Percentiles rank a stretch among this genome's conserved stretches.
Evolutionary conservation across 352 stramenopile genomes (phyloP).

Genomic region (Globisporangium paddicum): DNA sequence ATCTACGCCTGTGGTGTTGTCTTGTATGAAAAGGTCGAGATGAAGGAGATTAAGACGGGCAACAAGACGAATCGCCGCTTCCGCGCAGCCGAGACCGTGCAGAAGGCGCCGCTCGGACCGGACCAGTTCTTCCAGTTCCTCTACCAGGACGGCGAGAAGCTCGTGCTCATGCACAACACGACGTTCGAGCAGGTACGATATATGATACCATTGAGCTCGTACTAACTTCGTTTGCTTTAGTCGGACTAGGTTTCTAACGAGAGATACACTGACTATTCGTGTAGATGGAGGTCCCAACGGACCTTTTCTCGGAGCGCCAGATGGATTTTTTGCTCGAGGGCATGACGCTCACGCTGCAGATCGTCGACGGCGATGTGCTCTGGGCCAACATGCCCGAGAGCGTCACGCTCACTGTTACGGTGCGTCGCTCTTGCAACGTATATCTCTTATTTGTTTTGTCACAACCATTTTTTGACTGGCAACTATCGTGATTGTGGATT

Average conservation of each 20-base stretch:
- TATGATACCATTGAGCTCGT: too few species aligned
- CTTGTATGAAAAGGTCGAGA: constrained; percentile 37
- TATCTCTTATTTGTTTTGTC: not conserved
- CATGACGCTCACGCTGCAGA: constrained; percentile 80
- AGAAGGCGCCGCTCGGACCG: constrained; percentile 67
- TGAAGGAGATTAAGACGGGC: constrained; percentile 87
- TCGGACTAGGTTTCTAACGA: too few species aligned
- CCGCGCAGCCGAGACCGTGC: constrained; percentile 71
- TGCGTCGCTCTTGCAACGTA: constrained; percentile 13
- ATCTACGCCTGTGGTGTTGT: not conserved
- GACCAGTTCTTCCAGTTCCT: constrained; percentile 82
- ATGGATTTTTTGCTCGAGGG: constrained; percentile 75
- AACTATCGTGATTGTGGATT: not conserved
- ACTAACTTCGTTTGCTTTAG: too few species aligned
- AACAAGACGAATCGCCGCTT: constrained; percentile 82
- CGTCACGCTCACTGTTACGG: constrained; percentile 67
- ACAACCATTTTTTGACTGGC: too few species aligned
- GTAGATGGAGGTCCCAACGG: constrained; percentile 67
- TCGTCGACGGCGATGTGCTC: constrained; percentile 77
- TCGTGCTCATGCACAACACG: constrained; percentile 81
- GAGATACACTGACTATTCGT: too few species aligned
- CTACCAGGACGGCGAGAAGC: constrained; percentile 72
- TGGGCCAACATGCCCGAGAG: constrained; percentile 86
- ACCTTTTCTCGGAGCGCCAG: constrained; percentile 68
- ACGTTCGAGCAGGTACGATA: constrained; percentile 71